phyloP scores from a whole-genome alignment of 108 stramenopile species.

The Cylindrotheca closterium region DNA sequence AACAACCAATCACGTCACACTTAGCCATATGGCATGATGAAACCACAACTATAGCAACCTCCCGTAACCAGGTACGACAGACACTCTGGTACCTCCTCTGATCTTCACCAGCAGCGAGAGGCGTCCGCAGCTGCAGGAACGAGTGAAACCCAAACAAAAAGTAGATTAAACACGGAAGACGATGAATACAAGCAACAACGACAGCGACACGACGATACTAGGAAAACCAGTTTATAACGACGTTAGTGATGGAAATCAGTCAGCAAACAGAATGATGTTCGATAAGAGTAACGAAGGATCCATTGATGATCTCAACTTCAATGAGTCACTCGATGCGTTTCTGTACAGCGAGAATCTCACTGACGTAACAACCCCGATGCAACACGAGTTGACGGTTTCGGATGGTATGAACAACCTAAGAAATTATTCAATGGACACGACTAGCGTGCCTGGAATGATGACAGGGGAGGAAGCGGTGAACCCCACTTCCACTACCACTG shows the following conservation, averaged over 20 bases:
- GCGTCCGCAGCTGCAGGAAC: too few relatives aligned
- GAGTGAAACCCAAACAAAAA: too few relatives aligned
- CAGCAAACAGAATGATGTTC: neutral
- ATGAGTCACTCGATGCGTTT: constrained; percentile 34
- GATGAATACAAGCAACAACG: neutral
- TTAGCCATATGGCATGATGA: too few relatives aligned
- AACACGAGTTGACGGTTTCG: neutral
- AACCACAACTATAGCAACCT: too few relatives aligned
- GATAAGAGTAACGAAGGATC: neutral
- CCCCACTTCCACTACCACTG: too few relatives aligned
- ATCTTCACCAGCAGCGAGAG: too few relatives aligned
- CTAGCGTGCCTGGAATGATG: neutral
- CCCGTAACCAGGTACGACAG: too few relatives aligned
- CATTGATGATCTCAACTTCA: constrained; percentile 33
- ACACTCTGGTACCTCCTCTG: too few relatives aligned
- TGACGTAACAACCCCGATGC: neutral
- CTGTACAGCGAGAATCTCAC: constrained; percentile 22
- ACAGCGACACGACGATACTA: too few relatives aligned
- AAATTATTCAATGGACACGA: neutral
- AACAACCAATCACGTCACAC: too few relatives aligned
- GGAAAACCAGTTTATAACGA: neutral
- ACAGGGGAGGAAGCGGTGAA: neutral
- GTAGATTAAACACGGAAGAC: too few relatives aligned
- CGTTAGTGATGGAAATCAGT: neutral
- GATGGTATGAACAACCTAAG: neutral